Base-by-base conservation (phyloP, 768 basidiomycete species). In the Mycena kentingensis region DNA sequence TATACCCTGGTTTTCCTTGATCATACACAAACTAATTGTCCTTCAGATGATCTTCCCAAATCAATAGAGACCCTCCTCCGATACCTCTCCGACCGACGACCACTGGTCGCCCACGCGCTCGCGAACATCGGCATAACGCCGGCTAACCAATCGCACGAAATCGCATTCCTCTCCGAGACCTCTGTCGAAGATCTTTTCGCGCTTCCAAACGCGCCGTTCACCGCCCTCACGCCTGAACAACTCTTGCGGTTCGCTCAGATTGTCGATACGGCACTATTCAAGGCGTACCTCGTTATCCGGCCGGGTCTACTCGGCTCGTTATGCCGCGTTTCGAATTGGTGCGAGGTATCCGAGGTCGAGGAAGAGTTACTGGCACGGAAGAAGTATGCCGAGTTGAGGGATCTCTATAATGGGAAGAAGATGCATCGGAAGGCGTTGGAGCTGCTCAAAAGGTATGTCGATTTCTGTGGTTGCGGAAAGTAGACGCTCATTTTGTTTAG, bases 301-400 rank as follows among this genome's bases (percentile, higher is more conserved):
- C 93, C 96, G 0, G 81, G 78, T 12, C 72, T 99, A 51, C 73
- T 98, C 10, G 93, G 91, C 0, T 84, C 91, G 26, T 69, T 98
- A 44, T 98, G 96, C 69, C 81, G 96, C 36, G 74, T 96, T 22
- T 82, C 91, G 2, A 98, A 97, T 68, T 99, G 94, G 93, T 98
- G 96, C 68, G 97, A 98, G 64, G 94, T 98, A 1, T 84, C 84
- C 4, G 90, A 95, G 62, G 91, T 95, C 1, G 94, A 99, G 66
- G 93, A 90, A 65, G 82, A 93, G 54, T 70, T 99, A 46, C 79
- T 83, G 51, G 82, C 81, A 25, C 81, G 88, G 29, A 86, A 98
- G 95, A 96, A 94, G 87, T 91, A 83, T 65, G 79, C 84, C 0
- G 97, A 98, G 65, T 79, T 99, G 31, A 83, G 92, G 39, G 92